Evolutionary conservation across 371 early-diverging fungal species (phyloP), one percentile per base, ranked within the genome.

Genomic region (Mucor lusitanicus): DNA sequence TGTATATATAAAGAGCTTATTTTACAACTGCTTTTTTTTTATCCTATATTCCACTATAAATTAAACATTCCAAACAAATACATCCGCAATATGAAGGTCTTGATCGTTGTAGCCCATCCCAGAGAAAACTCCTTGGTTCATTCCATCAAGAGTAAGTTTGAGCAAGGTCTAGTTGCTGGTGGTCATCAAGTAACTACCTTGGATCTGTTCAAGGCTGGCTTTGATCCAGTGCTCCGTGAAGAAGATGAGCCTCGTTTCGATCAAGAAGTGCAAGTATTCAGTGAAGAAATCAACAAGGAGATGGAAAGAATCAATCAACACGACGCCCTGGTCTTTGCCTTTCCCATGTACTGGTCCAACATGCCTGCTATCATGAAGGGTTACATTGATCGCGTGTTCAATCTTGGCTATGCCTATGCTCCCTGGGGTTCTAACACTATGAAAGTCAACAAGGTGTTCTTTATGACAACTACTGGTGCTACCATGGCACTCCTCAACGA

Each of bases 311-410:
- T 63, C 8, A 13, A 50, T 6, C 15, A 55, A 11, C 53, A 63
- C 40, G 63, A 63, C 28, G 37, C 55, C 1, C 12, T 63, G 37
- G 32, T 53, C 17, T 63, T 63, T 54, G 27, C 13, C 11, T 63
- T 63, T 46, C 55, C 55, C 30, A 27, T 54, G 6, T 63, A 63
- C 12, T 63, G 63, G 55, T 54, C 27, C n/a, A 25, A 6, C 12
- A 55, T 63, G 39, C 63, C 63, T 15, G 63, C 55, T 28, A 63
- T 63, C 5, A 8, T 63, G 30, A 63, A 63, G 28, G 63, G 63
- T 2, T 63, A 63, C 21, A 0, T 63, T 17, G 63, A 63, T n/a
- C 63, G 63, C 7, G 63, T 54, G 4, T 40, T 21, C 6, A 63
- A 54, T 12, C 39, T 25, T 55, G 15, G 25, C 6, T 63, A 28